phyloP scores from a whole-genome alignment of 768 basidiomycete genomes.

The Phanerochaete sordida region DNA sequence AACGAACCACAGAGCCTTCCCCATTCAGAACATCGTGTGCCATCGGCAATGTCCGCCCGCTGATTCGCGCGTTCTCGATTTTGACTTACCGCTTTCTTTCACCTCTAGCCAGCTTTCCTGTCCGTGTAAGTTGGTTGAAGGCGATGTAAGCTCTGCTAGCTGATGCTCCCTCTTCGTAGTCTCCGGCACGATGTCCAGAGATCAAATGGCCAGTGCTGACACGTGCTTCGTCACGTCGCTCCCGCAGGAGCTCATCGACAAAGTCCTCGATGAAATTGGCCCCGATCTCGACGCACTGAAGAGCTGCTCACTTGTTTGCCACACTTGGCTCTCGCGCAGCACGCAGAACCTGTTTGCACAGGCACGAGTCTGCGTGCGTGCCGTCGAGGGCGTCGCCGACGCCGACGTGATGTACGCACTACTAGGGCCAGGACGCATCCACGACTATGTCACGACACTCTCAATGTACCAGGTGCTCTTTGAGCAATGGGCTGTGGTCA shows the following conservation, averaged over 20 bases:
- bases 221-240: too few relatives aligned
- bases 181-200: too few relatives aligned
- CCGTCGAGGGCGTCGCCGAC: background rate
- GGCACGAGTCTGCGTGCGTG: background rate
- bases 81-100: too few relatives aligned
- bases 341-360: background rate
- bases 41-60: too few relatives aligned
- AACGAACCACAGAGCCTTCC: too few relatives aligned
- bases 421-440: background rate
- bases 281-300: background rate
- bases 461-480: background rate
- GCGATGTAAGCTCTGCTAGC: too few relatives aligned
- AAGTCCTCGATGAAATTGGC: background rate
- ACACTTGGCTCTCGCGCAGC: background rate
- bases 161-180: too few relatives aligned
- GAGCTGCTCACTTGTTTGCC: background rate
- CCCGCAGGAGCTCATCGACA: background rate
- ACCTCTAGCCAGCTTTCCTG: too few relatives aligned
- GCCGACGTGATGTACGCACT: background rate
- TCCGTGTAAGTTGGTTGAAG: too few relatives aligned
- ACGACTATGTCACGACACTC: background rate
- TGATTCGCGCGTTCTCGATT: too few relatives aligned
- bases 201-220: too few relatives aligned
- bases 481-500: background rate
- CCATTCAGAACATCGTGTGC: too few relatives aligned